Evolutionary conservation across 164 flowering plant genomes (phyloP), one percentile per base, ranked within the genome.

Genomic region (Kingdonia uniflora): DNA sequence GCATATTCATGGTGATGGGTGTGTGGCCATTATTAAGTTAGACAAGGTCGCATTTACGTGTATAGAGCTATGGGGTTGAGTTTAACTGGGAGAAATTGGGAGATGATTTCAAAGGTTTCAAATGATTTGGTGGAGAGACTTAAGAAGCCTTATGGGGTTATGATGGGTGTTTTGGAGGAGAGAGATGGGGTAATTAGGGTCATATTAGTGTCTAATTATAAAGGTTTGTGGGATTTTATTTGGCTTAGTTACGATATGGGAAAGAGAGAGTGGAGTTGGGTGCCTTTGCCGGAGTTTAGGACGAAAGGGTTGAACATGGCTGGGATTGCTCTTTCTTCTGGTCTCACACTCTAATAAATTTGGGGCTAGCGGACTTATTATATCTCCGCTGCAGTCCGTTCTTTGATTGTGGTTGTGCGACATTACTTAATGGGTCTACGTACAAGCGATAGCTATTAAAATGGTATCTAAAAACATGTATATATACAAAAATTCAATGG

Each of bases 1-100:
- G 38, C 74, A 66, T 61, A 76, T 81, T 66, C 74, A 67, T 52
- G 82, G 88, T 13, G 82, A 79, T 58, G 78, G 79, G 54, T 51
- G 57, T 52, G 60, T 75, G 79, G 57, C 61, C 65, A 55, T 74
- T 12, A 62, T 77, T 1, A 57, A 62, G 59, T 82, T 80, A 29
- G 62, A 61, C 35, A 29, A 11, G 55, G 55, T 7, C 48, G 25
- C 54, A 45, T 15, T 74, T 42, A 56, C 45, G 24, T 51, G 68
- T 14, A 55, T 82, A 14, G 81, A 82, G 40, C 2, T 77, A 21
- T 78, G 82, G 88, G 73, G 75, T 0, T 79, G 60, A 62, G 72
- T 60, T 2, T 21, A 14, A 63, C 64, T 12, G 78, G 80, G 19
- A 21, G 58, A 12, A 11, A 50, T 0, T 79, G 85, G 88, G 80